phyloP scores from a whole-genome alignment of 306 rosid genomes.

The Fragaria nilgerrensis region DNA sequence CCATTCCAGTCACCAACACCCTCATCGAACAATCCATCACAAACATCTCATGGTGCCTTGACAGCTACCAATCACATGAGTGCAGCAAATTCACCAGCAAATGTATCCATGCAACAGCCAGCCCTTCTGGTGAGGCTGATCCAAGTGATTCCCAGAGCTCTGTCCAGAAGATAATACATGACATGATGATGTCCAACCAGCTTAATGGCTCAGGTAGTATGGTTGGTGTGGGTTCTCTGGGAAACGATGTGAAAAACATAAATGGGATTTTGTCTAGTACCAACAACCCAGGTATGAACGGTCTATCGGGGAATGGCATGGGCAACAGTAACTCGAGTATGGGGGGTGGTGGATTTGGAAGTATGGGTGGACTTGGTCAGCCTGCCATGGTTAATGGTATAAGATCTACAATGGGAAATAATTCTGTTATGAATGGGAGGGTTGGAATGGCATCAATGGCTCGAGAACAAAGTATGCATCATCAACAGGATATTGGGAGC shows the following conservation, averaged over 20 bases:
- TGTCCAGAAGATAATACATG: constrained; percentile 78
- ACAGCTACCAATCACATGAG: constrained; percentile 68
- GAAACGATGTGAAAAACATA: constrained; percentile 66
- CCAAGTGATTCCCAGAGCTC: constrained; percentile 79
- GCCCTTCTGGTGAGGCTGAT: constrained; percentile 75
- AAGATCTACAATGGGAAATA: constrained; percentile 70
- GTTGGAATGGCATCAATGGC: constrained; percentile 73
- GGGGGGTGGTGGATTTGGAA: constrained; percentile 57
- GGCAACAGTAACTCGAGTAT: constrained; percentile 54
- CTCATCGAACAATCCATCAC: constrained; percentile 73
- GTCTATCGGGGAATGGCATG: constrained; percentile 54
- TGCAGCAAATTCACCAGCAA: constrained; percentile 68
- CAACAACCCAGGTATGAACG: constrained; percentile 53
- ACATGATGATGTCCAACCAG: constrained; percentile 72
- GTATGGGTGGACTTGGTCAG: constrained; percentile 71
- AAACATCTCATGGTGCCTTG: constrained; percentile 59
- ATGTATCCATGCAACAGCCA: constrained; percentile 74
- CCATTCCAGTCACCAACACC: constrained; percentile 84
- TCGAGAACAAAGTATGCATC: constrained; percentile 79
- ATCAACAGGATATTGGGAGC: constrained; percentile 79
- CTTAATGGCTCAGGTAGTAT: constrained; percentile 58
- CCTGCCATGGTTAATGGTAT: constrained; percentile 76
- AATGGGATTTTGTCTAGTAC: constrained; percentile 59
- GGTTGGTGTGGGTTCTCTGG: constrained; percentile 58
- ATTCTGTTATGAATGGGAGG: constrained; percentile 79